Evolutionary conservation across 2,329 filamentous ascomycete species (phyloP), one percentile per base, ranked within the genome.

Genomic region (Aspergillus eucalypticola): DNA sequence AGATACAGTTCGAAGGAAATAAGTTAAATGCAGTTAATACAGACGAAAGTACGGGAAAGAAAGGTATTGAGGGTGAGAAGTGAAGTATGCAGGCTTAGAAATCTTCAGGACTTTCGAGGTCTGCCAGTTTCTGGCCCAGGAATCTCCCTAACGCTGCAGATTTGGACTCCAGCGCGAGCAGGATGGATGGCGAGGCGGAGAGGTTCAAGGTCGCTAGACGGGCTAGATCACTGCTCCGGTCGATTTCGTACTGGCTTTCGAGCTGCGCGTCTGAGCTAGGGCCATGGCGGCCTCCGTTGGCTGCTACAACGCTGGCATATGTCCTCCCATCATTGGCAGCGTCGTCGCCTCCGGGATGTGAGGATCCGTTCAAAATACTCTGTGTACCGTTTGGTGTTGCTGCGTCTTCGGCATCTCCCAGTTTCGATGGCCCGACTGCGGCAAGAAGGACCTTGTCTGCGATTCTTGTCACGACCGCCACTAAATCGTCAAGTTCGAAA

Each of bases 371-470:
- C 8, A 29, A 1, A 11, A 19, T n/a, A 50, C 15, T 27, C 25
- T 27, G 44, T 35, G 39, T 57, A 32, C 44, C 55, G 38, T 23
- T 67, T 49, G 21, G 52, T 3, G 29, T 61, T 11, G 54, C 35
- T 3, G 60, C 54, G n/a, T 59, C 56, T 19, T 67, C 53, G 38
- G 56, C 59, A 35, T 59, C 56, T 6, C 64, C 67, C 19, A 64
- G n/a, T 56, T 71, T 75, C 10, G 73, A 73, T 7, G 76, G 76
- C 7, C 77, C 77, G 2, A 78, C 72, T 3, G 75, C 76, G 5
- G 76, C 77, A 17, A 79, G 69, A 17, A 78, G 75, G 15, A 79
- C 75, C 60, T 77, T 78, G 56, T 78, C 76, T 29, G 76, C 76
- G 54, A 79, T 74, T 19, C 69, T 71, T 29, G 77, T 79, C 21